Conservation (phyloP, 805 yeast species). For the Scheffersomyces spartinae region DNA sequence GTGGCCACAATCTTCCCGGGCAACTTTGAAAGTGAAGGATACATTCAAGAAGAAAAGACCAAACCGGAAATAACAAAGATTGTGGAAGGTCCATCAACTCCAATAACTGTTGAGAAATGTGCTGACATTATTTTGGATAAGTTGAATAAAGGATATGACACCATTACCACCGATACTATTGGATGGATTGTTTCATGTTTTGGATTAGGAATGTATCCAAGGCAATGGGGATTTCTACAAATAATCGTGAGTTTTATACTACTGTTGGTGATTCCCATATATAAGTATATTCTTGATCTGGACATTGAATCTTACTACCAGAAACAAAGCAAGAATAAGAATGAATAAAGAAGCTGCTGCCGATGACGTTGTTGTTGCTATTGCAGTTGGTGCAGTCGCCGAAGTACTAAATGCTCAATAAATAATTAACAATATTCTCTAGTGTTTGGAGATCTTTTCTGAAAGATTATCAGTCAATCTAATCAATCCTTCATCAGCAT, state of each 20-base stretch:
- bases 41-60: constrained; percentile 61
- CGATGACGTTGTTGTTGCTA: not conserved
- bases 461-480: constrained; percentile 16
- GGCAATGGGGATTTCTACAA: constrained; percentile 42
- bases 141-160: constrained; percentile 55
- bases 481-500: constrained; percentile 20
- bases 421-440: not conserved
- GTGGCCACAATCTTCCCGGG: constrained; percentile 81
- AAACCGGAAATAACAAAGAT: constrained; percentile 75
- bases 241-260: constrained; percentile 22
- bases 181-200: constrained; percentile 72
- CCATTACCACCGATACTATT: constrained; percentile 69
- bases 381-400: no score
- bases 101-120: constrained; percentile 59
- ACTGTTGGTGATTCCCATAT: constrained; percentile 41
- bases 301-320: constrained; percentile 42
- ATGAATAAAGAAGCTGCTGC: constrained; percentile 1
- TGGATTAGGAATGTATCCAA: constrained; percentile 59
- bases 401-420: no score
- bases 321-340: constrained; percentile 10
- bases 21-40: constrained; percentile 85
- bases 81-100: constrained; percentile 76
- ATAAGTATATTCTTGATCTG: constrained; percentile 35
- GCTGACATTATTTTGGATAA: constrained; percentile 46
- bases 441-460: constrained; percentile 1